Evolutionary conservation across 306 rosid species (phyloP).

Genomic region (Vigna mungo): DNA sequence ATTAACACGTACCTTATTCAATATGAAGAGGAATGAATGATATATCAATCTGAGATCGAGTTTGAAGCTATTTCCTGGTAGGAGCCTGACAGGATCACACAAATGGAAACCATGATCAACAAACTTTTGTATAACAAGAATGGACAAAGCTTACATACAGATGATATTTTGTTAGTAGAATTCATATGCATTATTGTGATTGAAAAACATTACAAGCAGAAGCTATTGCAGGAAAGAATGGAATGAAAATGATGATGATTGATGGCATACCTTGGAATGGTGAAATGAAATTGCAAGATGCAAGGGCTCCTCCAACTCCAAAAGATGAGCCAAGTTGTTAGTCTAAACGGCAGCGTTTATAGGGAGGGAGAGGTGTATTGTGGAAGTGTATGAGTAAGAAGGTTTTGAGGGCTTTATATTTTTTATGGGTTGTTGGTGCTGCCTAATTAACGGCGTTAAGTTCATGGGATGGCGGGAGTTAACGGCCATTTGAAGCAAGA

Average conservation of each 20-base stretch:
- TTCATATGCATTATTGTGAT: not conserved
- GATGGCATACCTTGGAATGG: constrained; percentile 39
- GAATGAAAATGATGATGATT: not conserved
- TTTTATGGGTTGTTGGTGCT: constrained; percentile 54
- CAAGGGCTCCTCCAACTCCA: constrained; percentile 53
- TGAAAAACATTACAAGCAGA: not conserved
- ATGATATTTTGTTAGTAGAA: not conserved
- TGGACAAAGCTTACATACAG: no score
- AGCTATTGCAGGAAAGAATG: not conserved
- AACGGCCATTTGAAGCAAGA: constrained; percentile 60
- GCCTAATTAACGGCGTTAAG: constrained; percentile 61
- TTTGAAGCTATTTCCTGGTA: constrained; percentile 38
- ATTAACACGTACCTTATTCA: constrained; percentile 30
- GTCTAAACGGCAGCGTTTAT: constrained; percentile 37
- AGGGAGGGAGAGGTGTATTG: constrained; percentile 3
- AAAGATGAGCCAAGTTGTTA: constrained; percentile 19
- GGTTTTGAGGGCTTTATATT: constrained; percentile 53
- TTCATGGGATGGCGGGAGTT: constrained; percentile 12
- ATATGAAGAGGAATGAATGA: constrained; percentile 11
- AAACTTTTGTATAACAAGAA: not conserved
- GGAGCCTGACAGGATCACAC: constrained; percentile 53
- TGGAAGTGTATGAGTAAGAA: constrained; percentile 37
- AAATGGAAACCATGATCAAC: constrained; percentile 2
- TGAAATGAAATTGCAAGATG: constrained; percentile 28
- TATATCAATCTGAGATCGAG: constrained; percentile 18